Evolutionary conservation across 108 stramenopile genomes (phyloP).

Genomic region (Epipyxis sp.): DNA sequence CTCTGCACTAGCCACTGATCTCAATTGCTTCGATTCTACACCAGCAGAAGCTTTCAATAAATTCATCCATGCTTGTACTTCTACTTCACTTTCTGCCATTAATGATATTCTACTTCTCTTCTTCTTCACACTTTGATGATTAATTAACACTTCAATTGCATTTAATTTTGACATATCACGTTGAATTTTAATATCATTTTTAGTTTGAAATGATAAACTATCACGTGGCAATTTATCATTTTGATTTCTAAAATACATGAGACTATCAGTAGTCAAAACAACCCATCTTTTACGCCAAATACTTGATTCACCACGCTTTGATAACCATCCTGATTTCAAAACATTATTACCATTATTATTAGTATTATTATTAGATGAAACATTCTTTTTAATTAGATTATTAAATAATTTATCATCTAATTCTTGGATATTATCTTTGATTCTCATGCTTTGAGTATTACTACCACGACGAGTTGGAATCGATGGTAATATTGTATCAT

Average conservation of each 20-base stretch:
- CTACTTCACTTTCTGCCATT: constrained; percentile 1
- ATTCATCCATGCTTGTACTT: constrained; percentile 16
- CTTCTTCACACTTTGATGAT: neutral
- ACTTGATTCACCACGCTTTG: neutral
- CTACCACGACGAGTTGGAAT: too few relatives aligned
- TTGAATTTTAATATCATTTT: constrained; percentile 7
- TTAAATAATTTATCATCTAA: too few relatives aligned
- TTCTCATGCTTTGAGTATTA: too few relatives aligned
- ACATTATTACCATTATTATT: too few relatives aligned
- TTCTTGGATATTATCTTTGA: too few relatives aligned
- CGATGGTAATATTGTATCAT: too few relatives aligned
- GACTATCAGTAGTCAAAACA: neutral
- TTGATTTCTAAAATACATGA: constrained; percentile 16
- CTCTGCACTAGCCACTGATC: neutral
- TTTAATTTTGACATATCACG: neutral
- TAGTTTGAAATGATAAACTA: neutral
- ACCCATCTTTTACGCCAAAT: constrained; percentile 21
- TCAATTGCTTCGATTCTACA: neutral
- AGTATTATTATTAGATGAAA: too few relatives aligned
- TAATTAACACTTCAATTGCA: neutral
- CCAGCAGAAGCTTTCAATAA: constrained; percentile 2
- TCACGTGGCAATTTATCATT: neutral
- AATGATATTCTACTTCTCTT: neutral
- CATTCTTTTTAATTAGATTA: too few relatives aligned
- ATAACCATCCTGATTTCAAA: neutral